Evolutionary conservation across 1,284 basidiomycete species (phyloP), one percentile per base, ranked within the genome.

Genomic region (Rhizopogon hawkerae): DNA sequence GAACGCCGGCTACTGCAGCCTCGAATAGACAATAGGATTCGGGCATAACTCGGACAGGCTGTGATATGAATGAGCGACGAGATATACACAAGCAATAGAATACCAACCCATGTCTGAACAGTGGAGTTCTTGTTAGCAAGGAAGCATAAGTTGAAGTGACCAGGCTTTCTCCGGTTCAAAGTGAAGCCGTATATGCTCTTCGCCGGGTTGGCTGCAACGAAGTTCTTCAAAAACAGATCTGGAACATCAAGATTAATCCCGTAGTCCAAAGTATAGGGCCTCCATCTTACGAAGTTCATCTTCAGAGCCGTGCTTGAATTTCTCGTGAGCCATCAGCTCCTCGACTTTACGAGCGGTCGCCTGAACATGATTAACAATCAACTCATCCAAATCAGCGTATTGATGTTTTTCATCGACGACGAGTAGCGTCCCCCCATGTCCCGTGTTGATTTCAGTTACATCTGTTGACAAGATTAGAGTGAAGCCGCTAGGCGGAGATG

Each of bases 181-280:
- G 89, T 89, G 66, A 98, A 99, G 7, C 92, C 96, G 60, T 99
- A 99, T 64, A 92, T 91, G 61, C 92, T 94, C 67, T 89, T 89
- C 11, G 86, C 86, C 4, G 94, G 94, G 65, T 98, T 95, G 33
- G 94, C 94, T 46, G 87, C 87, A 18, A 95, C 81, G 58, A 85
- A 93, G 60, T 91, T 93, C 63, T 88, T 90, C 58, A 97, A 68
- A 68, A 83, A 93, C n/a, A 88, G 69, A 62, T 94, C 92, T 94
- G 62, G 5, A 51, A 29, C 3, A 34, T 31, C 16, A 21, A 21
- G 6, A 34, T 47, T 23, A 35, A 39, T 23, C 2, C 10, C 11
- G 31, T 31, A 38, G 44, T 38, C 18, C 41, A 41, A 35, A 47
- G 55, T 34, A 24, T 14, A 38, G 31, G 24, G 36, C 35, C n/a